Evolutionary conservation across 2,329 filamentous ascomycete genomes (phyloP).

Genomic region (Paracoccidioides lutzii): DNA sequence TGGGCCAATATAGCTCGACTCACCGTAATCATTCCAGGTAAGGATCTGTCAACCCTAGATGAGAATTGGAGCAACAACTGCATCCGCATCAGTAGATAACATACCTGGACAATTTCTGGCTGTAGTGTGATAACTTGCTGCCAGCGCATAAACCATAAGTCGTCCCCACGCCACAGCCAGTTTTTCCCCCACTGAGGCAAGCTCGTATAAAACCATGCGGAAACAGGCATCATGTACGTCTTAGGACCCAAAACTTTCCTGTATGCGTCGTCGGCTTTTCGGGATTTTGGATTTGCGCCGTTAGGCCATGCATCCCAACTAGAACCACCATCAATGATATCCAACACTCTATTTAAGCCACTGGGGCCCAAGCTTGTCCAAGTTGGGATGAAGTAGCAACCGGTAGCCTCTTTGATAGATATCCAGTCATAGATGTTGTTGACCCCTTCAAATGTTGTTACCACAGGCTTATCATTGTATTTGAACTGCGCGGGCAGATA

Average conservation of each 20-base stretch:
- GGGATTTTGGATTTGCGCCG: constrained; percentile 25
- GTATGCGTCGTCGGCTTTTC: constrained; percentile 29
- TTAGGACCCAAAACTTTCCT: constrained; percentile 25
- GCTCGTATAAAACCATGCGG: constrained; percentile 46
- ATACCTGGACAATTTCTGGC: constrained; percentile 39
- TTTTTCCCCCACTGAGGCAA: constrained; percentile 45
- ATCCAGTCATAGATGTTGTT: constrained; percentile 32
- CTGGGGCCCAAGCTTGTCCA: constrained; percentile 28
- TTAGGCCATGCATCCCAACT: constrained; percentile 35
- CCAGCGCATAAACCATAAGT: constrained; percentile 50
- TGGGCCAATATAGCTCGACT: constrained; percentile 46
- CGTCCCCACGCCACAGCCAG: constrained; percentile 51
- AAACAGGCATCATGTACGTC: constrained; percentile 43
- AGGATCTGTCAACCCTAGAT: constrained; percentile 30
- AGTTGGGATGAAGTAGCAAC: constrained; percentile 36
- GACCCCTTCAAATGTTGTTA: constrained; percentile 36
- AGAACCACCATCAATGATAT: constrained; percentile 28
- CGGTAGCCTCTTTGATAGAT: constrained; percentile 28
- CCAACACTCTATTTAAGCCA: constrained; percentile 16
- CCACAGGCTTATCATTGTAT: constrained; percentile 21
- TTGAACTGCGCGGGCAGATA: constrained; percentile 18
- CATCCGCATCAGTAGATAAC: not conserved
- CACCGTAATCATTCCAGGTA: constrained; percentile 50
- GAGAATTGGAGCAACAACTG: not conserved
- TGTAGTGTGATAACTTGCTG: constrained; percentile 37